Evolutionary conservation across 148 eudicot species (phyloP), one percentile per base, ranked within the genome.

Genomic region (Rhododendron williamsianum): DNA sequence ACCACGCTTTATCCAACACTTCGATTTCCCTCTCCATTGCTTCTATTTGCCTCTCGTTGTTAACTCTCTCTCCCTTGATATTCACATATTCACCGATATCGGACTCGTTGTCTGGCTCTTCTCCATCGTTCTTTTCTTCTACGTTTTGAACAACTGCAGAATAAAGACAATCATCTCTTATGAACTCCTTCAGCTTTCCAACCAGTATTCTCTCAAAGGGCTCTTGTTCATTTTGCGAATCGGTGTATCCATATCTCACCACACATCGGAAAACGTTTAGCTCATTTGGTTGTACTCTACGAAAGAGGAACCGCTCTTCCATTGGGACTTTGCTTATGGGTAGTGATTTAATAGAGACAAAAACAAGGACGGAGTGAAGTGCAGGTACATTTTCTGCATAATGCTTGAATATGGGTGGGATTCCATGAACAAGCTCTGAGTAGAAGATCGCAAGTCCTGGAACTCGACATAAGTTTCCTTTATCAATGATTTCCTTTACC

Each of bases 231-330:
- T 71, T 51, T 1, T 84, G 76, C 0, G 85, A 60, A 38, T 89
- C 92, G 0, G 87, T 88, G 84, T 92, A 92, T 1, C 94, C 93
- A 27, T 90, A 92, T 58, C 94, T 85, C 8, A 90, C 91, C 13
- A 90, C 91, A 81, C 94, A 92, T 0, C 91, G 89, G 33, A 92
- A 90, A 2, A 92, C 77, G 38, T 63, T 54, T 2, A 87, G 65
- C 49, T 86, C 90, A 81, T 43, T 83, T 0, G 93, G 88, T 0
- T 80, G 67, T 0, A 91, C 89, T 52, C 92, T 83, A 0, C 94
- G 87, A 36, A 92, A 92, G n/a, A 91, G 74, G 65, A 19, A 58
- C n/a, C 65, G 65, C 25, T 58, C 65, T 19, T 58, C 65, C n/a
- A 5, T 3, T 19, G 25, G 25, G 9, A 58, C 65, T 6, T 58